Evolutionary conservation across 352 stramenopile genomes (phyloP).

Genomic region (Phytophthora pistaciae): DNA sequence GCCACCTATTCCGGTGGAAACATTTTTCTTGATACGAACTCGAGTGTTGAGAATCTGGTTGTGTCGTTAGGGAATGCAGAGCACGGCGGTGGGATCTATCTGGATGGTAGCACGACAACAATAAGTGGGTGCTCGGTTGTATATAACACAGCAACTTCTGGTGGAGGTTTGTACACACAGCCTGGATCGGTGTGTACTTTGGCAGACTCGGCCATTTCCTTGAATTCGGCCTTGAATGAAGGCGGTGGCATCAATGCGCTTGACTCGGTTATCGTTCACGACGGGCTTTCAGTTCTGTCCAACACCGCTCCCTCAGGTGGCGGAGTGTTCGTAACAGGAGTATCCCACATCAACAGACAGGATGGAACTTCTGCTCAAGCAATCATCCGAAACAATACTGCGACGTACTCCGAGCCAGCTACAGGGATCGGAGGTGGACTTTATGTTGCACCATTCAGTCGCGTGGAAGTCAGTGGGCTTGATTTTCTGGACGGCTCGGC

Average conservation of each 20-base stretch:
- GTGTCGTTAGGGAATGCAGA: conserved; percentile 21
- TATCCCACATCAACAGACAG: conserved; percentile 10
- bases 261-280: conserved; percentile 32
- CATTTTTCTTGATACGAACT: conserved; percentile 13
- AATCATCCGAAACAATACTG: conserved; percentile 23
- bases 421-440: conserved; percentile 34
- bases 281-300: conserved; percentile 24
- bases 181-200: conserved; percentile 14
- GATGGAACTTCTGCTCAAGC: conserved; percentile 10
- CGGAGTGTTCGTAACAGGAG: conserved; percentile 31
- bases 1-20: conserved; percentile 23
- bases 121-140: conserved; percentile 20
- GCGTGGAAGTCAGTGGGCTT: conserved; percentile 22
- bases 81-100: conserved; percentile 16
- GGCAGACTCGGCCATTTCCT: conserved; percentile 8
- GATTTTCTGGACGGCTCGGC: conserved; percentile 23
- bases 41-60: conserved; percentile 19
- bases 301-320: conserved; percentile 40
- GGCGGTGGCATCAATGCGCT: conserved; percentile 36
- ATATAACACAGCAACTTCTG: conserved; percentile 23
- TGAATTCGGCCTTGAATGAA: conserved; percentile 8
- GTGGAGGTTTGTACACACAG: conserved; percentile 26
- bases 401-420: not conserved
- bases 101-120: conserved; percentile 12
- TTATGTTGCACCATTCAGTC: conserved; percentile 28